A percentile compares a stretch with the other conserved stretches of the same genome.
These are phyloP conservation scores for Cladobotryum mycophilum DNA, from an alignment of 2,329 filamentous ascomycete genomes.

Conservation along the genomic window DNA sequence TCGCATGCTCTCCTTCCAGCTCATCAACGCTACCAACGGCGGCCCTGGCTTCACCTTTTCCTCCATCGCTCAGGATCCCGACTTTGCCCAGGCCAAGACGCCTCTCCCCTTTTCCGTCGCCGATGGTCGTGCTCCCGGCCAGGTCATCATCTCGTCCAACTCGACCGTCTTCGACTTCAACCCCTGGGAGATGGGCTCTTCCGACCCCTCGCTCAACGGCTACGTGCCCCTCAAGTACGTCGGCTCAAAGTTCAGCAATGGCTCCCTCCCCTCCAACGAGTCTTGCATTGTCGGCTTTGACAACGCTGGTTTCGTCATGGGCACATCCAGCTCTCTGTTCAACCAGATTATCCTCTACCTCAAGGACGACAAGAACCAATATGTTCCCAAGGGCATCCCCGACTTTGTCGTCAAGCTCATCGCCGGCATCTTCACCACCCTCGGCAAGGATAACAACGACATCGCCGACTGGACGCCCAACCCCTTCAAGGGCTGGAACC, in stretches of 20 bases:
- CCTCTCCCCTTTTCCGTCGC: slow-evolving; percentile 47
- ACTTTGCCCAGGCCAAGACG: slow-evolving; percentile 35
- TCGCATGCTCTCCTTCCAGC: slow-evolving; percentile 77
- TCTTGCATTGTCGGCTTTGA: slow-evolving; percentile 60
- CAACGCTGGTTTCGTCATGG: slow-evolving; percentile 73
- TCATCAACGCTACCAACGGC: slow-evolving; percentile 69
- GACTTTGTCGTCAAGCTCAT: slow-evolving; percentile 40
- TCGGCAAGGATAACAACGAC: slow-evolving; percentile 61
- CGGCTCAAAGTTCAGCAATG: slow-evolving; percentile 51
- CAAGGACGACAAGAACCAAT: slow-evolving; percentile 39
- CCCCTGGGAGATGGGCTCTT: slow-evolving; percentile 61
- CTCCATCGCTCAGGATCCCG: slow-evolving; percentile 46
- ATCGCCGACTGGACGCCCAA: slow-evolving; percentile 67
- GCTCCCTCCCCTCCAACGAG: slow-evolving; percentile 39
- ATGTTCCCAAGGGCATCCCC: slow-evolving; percentile 44
- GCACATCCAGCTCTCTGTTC: slow-evolving; percentile 75
- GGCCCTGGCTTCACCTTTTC: slow-evolving; percentile 77
- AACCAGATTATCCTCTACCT: slow-evolving; percentile 67
- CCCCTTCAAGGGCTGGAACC: slow-evolving; percentile 49
- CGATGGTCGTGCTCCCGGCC: slow-evolving; percentile 40
- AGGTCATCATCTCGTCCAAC: slow-evolving; percentile 43
- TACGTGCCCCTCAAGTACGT: slow-evolving; percentile 56
- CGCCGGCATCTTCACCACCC: slow-evolving; percentile 39
- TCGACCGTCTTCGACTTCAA: slow-evolving; percentile 59
- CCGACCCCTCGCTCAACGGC: slow-evolving; percentile 52